These are phyloP conservation scores for Medicago ruthenica DNA, from an alignment of 306 rosid species.

Conservation along the genomic window DNA sequence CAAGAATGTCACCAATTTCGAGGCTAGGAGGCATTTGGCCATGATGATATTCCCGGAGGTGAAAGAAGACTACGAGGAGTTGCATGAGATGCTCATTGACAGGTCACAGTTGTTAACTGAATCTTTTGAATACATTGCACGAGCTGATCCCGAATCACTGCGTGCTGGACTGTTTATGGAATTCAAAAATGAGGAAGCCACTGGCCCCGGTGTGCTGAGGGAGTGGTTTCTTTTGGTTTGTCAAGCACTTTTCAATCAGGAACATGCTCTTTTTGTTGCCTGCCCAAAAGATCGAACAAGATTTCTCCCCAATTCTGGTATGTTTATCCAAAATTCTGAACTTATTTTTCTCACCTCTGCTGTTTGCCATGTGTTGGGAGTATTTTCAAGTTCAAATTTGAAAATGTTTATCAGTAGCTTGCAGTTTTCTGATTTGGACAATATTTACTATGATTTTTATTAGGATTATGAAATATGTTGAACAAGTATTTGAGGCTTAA, in stretches of 20 bases:
- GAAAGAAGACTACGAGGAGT: constrained; percentile 84
- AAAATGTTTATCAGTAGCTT: constrained; percentile 15
- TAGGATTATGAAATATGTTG: constrained; percentile 2
- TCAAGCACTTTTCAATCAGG: constrained; percentile 83
- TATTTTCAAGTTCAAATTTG: constrained; percentile 24
- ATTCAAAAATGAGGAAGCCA: constrained; percentile 97
- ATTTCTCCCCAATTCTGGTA: constrained; percentile 89
- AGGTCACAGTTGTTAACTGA: constrained; percentile 84
- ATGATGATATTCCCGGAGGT: constrained; percentile 93
- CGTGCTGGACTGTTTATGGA: constrained; percentile 87
- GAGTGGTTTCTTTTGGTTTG: constrained; percentile 94
- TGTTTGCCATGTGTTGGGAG: constrained; percentile 4
- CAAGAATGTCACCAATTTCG: constrained; percentile 72
- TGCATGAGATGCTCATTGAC: constrained; percentile 98
- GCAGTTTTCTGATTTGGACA: not conserved
- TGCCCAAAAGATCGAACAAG: constrained; percentile 84
- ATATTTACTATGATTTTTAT: constrained; percentile 20
- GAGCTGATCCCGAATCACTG: constrained; percentile 69
- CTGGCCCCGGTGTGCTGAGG: constrained; percentile 95
- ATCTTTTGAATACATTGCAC: constrained; percentile 81
- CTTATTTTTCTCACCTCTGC: not conserved
- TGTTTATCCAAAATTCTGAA: constrained; percentile 37
- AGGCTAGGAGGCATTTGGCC: constrained; percentile 84
- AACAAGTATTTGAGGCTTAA: not conserved
- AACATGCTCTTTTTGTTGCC: constrained; percentile 83